These are phyloP conservation scores for Willaertia magna DNA, from an alignment of 208 protist species.

Conservation along the genomic window DNA sequence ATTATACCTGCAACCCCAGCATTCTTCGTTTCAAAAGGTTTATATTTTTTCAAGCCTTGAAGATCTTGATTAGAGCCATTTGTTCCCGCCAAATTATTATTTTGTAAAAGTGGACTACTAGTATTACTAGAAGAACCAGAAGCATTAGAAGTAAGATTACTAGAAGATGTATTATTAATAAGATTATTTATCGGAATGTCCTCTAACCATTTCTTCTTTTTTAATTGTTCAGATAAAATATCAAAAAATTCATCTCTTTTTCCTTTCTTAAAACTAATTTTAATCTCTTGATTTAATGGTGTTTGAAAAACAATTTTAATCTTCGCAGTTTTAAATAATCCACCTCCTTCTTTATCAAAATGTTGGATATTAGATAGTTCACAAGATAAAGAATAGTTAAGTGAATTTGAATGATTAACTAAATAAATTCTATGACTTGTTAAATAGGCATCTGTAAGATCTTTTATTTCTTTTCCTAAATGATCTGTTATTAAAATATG, in stretches of 20 bases:
- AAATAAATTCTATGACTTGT: neutral
- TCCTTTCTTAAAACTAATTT: neutral
- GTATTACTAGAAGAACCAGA: too few relatives aligned
- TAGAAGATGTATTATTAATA: too few relatives aligned
- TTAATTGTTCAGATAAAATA: neutral
- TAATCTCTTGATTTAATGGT: too few relatives aligned
- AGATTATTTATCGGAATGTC: too few relatives aligned
- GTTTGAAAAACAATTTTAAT: neutral
- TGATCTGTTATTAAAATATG: neutral
- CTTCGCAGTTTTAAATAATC: neutral
- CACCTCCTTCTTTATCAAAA: neutral
- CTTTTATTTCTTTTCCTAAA: neutral
- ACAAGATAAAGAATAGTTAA: neutral
- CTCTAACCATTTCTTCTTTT: neutral
- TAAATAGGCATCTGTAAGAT: neutral
- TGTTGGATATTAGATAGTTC: neutral
- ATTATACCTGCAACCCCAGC: constrained; percentile 6
- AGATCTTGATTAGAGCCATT: too few relatives aligned
- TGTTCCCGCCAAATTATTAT: too few relatives aligned
- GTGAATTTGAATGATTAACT: neutral
- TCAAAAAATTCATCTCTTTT: neutral
- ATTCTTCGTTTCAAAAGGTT: neutral
- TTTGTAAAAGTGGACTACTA: too few relatives aligned
- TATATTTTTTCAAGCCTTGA: too few relatives aligned
- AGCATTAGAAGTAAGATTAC: too few relatives aligned